Evolutionary conservation across 2,329 filamentous ascomycete genomes (phyloP).

Genomic region (Diaporthe citri): DNA sequence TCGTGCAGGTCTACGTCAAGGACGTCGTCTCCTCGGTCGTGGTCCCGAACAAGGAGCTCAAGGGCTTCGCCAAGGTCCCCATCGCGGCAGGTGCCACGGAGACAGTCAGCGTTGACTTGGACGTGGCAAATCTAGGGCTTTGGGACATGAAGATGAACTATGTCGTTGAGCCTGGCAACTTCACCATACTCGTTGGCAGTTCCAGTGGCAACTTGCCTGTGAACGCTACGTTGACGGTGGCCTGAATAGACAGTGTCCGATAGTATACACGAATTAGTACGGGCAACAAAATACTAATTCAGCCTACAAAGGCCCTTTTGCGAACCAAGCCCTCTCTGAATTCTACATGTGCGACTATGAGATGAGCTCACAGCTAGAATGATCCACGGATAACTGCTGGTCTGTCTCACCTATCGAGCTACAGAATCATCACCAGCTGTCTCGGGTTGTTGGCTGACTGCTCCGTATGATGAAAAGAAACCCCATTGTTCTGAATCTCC

Average conservation of each 20-base stretch:
- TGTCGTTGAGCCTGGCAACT: conserved; percentile 79
- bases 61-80: conserved; percentile 75
- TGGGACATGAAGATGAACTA: conserved; percentile 76
- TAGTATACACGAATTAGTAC: not conserved
- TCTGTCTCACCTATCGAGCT: not conserved
- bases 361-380: not conserved
- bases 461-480: not conserved
- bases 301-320: not conserved
- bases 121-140: conserved; percentile 69
- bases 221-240: conserved; percentile 68
- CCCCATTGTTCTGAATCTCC: not conserved
- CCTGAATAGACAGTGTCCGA: conserved; percentile 38
- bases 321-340: not conserved
- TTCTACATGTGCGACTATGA: not conserved
- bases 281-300: not conserved
- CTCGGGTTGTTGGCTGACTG: not conserved
- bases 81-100: conserved; percentile 71
- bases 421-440: not conserved
- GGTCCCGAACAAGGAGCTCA: conserved; percentile 73
- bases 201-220: conserved; percentile 68
- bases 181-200: conserved; percentile 72
- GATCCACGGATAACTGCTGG: not conserved
- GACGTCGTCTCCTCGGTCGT: conserved; percentile 73
- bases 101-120: conserved; percentile 61
- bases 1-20: conserved; percentile 76